A percentile compares a stretch with the other conserved stretches of the same genome.
Evolutionary conservation across 345 rosid species (phyloP).

Genomic region (Hypericum androsaemum): DNA sequence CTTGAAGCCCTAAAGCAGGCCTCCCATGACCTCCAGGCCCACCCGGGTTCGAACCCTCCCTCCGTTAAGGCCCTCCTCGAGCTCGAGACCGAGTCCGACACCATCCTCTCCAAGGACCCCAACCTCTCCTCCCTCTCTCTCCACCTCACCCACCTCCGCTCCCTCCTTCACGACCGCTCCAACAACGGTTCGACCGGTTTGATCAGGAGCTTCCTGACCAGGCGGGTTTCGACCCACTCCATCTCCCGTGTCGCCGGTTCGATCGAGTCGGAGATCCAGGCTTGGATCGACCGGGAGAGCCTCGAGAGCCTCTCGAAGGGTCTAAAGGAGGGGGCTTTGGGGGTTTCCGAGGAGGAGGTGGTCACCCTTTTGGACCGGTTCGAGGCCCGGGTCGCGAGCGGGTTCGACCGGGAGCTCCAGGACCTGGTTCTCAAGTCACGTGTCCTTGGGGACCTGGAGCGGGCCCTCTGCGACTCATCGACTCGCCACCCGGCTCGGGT

Average conservation of each 20-base stretch:
- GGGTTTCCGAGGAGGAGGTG: slow-evolving; percentile 30
- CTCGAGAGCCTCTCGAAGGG: slow-evolving; percentile 29
- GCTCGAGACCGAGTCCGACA: slow-evolving; percentile 48
- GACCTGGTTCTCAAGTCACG: slow-evolving; percentile 43
- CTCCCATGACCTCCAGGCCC: slow-evolving; percentile 41
- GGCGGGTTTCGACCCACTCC: slow-evolving; percentile 42
- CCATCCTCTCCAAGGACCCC: slow-evolving; percentile 45
- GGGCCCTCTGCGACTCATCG: slow-evolving; percentile 24
- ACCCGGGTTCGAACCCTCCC: slow-evolving; percentile 25
- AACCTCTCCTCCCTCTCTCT: slow-evolving; percentile 37
- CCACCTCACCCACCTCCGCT: slow-evolving; percentile 36
- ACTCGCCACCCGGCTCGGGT: slow-evolving; percentile 17
- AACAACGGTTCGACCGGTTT: slow-evolving; percentile 23
- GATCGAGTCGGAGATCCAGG: slow-evolving; percentile 54
- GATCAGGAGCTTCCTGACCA: slow-evolving; percentile 40
- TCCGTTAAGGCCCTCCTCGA: slow-evolving; percentile 53
- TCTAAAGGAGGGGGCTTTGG: slow-evolving; percentile 17
- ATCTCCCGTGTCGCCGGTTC: slow-evolving; percentile 60
- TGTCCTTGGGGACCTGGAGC: slow-evolving; percentile 27
- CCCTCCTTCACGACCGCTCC: slow-evolving; percentile 30
- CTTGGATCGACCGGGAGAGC: slow-evolving; percentile 66
- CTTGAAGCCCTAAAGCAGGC: slow-evolving; percentile 63
- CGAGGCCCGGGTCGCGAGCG: slow-evolving; percentile 34
- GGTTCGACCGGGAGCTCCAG: slow-evolving; percentile 48
- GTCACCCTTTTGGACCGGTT: slow-evolving; percentile 31